Evolutionary conservation across 2,329 filamentous ascomycete species (phyloP), one percentile per base, ranked within the genome.

Genomic region (Talaromyces sp.): DNA sequence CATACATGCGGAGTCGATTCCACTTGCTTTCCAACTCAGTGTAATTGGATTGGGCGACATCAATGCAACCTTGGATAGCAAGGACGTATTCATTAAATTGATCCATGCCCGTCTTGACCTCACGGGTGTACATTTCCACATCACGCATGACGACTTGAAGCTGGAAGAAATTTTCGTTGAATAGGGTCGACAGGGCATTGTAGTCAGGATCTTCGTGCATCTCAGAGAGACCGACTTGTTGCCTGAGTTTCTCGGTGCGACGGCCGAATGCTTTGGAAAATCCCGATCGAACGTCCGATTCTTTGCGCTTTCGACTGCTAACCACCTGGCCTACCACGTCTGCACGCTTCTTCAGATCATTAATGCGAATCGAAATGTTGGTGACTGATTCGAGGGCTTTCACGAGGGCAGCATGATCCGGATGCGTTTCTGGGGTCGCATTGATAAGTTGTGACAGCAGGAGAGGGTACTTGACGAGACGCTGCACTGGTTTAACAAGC

Each of bases 401-500:
- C 65, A 89, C 86, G 36, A 99, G 83, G 9, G 84, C 80, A 28
- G 82, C 79, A 63, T 88, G 85, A 74, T 99, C 95, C 0, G 93
- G 93, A 71, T 99, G 95, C 65, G 92, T 88, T 10, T 83, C 76
- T 0, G 91, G 88, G 0, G 93, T 98, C 61, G 88, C 85, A 65
- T 92, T 87, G 27, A 96, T 81, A 11, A 99, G 81, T 61, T 92
- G 88, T 36, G 87, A 86, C 52, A 99, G 85, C 47, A 99, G 81
- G 53, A 96, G 87, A 3, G 92, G 92, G 71, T 98, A 99, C 71
- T 97, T 97, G 36, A 93, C 88, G 64, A 98, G 88, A 55, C 95
- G 87, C 76, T 99, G 95, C 74, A 96, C 93, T 1, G 95, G 95
- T 75, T 99, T 99, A 71, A 99, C 93, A 22, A 99, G 84, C n/a